Conservation (phyloP, 2,329 filamentous ascomycete species). For the Penicillium nordicum region DNA sequence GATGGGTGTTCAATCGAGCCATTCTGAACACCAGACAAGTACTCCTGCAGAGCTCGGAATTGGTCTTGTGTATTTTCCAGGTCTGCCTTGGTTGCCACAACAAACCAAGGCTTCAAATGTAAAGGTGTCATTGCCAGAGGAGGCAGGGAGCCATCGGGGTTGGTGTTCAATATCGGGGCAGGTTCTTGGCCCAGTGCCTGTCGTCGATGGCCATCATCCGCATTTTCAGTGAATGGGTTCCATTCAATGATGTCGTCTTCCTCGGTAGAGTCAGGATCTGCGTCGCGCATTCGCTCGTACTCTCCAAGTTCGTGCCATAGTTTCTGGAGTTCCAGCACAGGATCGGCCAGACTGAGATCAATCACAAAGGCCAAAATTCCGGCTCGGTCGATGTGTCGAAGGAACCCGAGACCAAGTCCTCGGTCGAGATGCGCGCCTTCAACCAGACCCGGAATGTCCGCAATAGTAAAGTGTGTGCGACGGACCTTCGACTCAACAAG, state of each 20-base stretch:
- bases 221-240: slow-evolving; percentile 30
- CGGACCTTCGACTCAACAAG: slow-evolving; percentile 49
- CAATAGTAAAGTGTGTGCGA: slow-evolving; percentile 82
- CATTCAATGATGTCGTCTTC: slow-evolving; percentile 49
- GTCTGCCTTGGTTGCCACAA: slow-evolving; percentile 91
- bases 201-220: slow-evolving; percentile 20
- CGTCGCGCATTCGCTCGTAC: slow-evolving; percentile 78
- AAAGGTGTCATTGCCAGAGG: slow-evolving; percentile 63
- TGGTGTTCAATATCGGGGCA: slow-evolving; percentile 10
- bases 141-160: slow-evolving; percentile 35
- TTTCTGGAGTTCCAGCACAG: slow-evolving; percentile 71
- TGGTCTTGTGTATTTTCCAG: slow-evolving; percentile 73
- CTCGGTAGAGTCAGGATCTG: slow-evolving; percentile 64
- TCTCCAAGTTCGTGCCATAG: slow-evolving; percentile 88
- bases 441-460: slow-evolving; percentile 92
- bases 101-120: slow-evolving; percentile 93
- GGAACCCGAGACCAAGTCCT: slow-evolving; percentile 84
- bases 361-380: slow-evolving; percentile 91
- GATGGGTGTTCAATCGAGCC: slow-evolving; percentile 70
- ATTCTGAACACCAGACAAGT: slow-evolving; percentile 64
- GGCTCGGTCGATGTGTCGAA: slow-evolving; percentile 91
- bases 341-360: slow-evolving; percentile 76
- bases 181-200: slow-evolving; percentile 1
- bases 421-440: slow-evolving; percentile 89
- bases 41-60: slow-evolving; percentile 65